These are phyloP conservation scores for Diaporthe sp. DNA, from an alignment of 2,329 filamentous ascomycete genomes.

Conservation along the genomic window DNA sequence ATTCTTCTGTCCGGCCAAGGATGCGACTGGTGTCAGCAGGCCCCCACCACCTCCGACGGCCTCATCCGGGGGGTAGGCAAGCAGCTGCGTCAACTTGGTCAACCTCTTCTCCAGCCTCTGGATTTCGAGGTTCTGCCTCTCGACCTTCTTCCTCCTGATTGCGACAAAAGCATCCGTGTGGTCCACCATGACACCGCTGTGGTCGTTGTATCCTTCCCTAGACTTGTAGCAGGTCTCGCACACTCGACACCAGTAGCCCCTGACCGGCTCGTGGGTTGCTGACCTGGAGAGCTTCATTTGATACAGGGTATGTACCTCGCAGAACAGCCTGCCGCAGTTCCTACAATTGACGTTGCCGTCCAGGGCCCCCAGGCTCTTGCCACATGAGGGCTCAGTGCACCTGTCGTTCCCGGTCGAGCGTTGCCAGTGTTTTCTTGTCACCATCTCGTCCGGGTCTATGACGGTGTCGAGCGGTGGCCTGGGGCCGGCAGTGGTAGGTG, in stretches of 20 bases:
- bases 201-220: conserved; percentile 93
- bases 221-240: conserved; percentile 99
- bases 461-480: conserved; percentile 57
- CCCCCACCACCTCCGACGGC: conserved; percentile 60
- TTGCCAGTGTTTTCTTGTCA: conserved; percentile 93
- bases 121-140: conserved; percentile 88
- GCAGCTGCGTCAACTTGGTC: conserved; percentile 87
- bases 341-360: conserved; percentile 93
- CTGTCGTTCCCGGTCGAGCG: conserved; percentile 77
- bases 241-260: conserved; percentile 93
- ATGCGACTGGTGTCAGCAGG: conserved; percentile 71
- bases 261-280: conserved; percentile 88
- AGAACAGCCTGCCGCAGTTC: conserved; percentile 93
- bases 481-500: conserved; percentile 52
- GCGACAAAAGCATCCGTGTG: conserved; percentile 78
- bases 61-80: conserved; percentile 81
- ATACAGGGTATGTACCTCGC: conserved; percentile 98
- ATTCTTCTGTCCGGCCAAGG: conserved; percentile 76
- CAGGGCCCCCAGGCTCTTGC: conserved; percentile 80
- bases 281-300: conserved; percentile 97
- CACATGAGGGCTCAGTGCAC: conserved; percentile 91
- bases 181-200: conserved; percentile 78
- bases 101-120: conserved; percentile 91
- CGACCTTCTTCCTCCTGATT: conserved; percentile 81
- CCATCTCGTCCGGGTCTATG: conserved; percentile 88